Evolutionary conservation across 345 rosid species (phyloP).

Genomic region (Camelina neglecta): DNA sequence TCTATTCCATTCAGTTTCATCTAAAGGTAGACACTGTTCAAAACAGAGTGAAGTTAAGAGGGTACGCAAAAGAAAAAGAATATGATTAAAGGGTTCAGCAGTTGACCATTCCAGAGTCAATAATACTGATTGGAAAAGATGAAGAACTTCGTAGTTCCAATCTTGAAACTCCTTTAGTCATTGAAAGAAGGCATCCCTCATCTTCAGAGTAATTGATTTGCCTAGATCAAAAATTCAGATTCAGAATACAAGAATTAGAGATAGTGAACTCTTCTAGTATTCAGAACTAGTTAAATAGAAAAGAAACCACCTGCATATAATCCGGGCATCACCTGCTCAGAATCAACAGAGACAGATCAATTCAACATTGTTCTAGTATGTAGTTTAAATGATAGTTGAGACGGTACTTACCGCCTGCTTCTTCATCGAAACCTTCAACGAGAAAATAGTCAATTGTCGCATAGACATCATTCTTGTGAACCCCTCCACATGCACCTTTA

Average conservation of each 20-base stretch:
- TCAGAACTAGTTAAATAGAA: not conserved
- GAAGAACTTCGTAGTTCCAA: constrained; percentile 52
- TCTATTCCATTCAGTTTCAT: constrained; percentile 52
- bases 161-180: constrained; percentile 34
- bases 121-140: constrained; percentile 59
- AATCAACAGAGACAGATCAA: constrained; percentile 22
- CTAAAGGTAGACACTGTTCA: constrained; percentile 51
- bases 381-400: not conserved
- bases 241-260: constrained; percentile 4
- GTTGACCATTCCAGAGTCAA: constrained; percentile 69
- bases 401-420: constrained; percentile 59
- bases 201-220: constrained; percentile 49
- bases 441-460: constrained; percentile 69
- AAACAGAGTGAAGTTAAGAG: not conserved
- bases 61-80: not conserved
- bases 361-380: not conserved
- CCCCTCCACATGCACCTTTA: constrained; percentile 64
- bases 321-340: constrained; percentile 62
- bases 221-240: constrained; percentile 45
- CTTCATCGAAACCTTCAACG: constrained; percentile 65
- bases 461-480: constrained; percentile 52
- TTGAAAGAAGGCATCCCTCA: constrained; percentile 52
- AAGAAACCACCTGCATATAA: constrained; percentile 67
- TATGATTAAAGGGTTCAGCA: not conserved
- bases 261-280: not conserved